Percentiles rank a stretch among this genome's conserved stretches.
phyloP scores from a whole-genome alignment of 495 filamentous ascomycete genomes.

The Mytilinidion resinicola region DNA sequence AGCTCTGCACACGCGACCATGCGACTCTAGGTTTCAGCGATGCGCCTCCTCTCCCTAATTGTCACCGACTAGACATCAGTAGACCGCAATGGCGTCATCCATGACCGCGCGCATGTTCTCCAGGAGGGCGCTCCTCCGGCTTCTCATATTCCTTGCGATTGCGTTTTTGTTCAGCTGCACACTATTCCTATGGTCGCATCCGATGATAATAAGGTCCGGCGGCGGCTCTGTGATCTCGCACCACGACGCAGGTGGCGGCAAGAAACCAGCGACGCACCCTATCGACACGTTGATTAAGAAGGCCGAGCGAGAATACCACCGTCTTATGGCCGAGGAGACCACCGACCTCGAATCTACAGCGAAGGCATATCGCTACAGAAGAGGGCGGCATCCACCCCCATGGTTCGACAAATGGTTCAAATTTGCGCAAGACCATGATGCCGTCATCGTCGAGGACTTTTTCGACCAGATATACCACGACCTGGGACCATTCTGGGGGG shows the following conservation, averaged over 20 bases:
- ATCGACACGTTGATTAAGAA: slow-evolving; percentile 33
- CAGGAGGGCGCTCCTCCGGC: background rate
- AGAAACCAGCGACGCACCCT: slow-evolving; percentile 22
- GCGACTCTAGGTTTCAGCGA: no score
- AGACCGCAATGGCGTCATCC: background rate
- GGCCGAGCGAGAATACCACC: slow-evolving; percentile 19
- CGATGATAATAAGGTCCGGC: background rate
- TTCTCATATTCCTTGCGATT: background rate
- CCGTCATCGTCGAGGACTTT: slow-evolving; percentile 35
- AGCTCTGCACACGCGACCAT: no score
- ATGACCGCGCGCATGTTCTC: background rate
- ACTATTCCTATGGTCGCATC: background rate
- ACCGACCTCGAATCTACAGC: slow-evolving; percentile 25
- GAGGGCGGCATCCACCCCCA: slow-evolving; percentile 38
- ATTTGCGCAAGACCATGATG: slow-evolving; percentile 31
- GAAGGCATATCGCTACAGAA: slow-evolving; percentile 28
- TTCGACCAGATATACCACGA: slow-evolving; percentile 41
- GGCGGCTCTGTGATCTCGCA: no score
- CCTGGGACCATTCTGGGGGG: slow-evolving; percentile 36
- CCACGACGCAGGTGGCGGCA: no score
- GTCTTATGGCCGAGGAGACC: slow-evolving; percentile 30
- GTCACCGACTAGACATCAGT: no score
- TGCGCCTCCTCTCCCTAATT: no score
- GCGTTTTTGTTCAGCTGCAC: background rate
- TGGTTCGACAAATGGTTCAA: slow-evolving; percentile 34